Percentiles rank a stretch among this genome's conserved stretches.
Conservation (phyloP, 2,329 filamentous ascomycete genomes). For the Colletotrichum abscissum region DNA sequence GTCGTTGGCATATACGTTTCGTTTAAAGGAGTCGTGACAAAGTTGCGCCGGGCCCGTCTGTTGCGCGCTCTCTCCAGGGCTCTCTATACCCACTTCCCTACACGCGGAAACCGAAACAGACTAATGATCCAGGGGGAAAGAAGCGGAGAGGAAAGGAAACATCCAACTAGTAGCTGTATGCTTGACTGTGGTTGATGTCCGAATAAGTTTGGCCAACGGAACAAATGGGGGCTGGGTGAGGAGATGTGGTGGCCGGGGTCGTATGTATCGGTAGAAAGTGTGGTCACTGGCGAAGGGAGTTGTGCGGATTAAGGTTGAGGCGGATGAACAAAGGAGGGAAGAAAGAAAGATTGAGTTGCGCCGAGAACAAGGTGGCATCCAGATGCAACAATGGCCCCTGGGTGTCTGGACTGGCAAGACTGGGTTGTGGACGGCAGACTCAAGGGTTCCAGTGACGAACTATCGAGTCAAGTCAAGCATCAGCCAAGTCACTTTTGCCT, state of each 20-base stretch:
- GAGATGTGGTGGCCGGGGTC: background rate
- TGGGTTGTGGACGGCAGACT: background rate
- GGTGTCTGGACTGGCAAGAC: background rate
- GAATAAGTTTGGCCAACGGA: conserved; percentile 13
- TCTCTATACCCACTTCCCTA: conserved; percentile 19
- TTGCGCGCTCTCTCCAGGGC: background rate
- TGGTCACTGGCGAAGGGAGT: background rate
- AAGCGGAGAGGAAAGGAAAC: background rate
- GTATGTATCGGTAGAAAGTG: background rate
- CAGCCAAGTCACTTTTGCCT: background rate
- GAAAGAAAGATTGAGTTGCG: conserved; percentile 25
- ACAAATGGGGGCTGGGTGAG: background rate
- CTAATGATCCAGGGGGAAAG: background rate
- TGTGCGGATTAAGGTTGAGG: conserved; percentile 1
- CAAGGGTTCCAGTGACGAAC: background rate
- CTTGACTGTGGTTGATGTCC: conserved; percentile 3
- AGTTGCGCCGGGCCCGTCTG: conserved; percentile 25
- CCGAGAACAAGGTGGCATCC: background rate
- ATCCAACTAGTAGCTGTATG: background rate
- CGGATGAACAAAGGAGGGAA: conserved; percentile 5
- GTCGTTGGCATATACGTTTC: conserved; percentile 33
- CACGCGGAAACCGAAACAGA: conserved; percentile 1
- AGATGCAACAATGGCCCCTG: conserved; percentile 4
- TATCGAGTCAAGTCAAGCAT: background rate
- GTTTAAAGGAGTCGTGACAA: conserved; percentile 33